Base-by-base conservation (phyloP, 139 green algal genomes). In the Klebsormidium nitens region DNA sequence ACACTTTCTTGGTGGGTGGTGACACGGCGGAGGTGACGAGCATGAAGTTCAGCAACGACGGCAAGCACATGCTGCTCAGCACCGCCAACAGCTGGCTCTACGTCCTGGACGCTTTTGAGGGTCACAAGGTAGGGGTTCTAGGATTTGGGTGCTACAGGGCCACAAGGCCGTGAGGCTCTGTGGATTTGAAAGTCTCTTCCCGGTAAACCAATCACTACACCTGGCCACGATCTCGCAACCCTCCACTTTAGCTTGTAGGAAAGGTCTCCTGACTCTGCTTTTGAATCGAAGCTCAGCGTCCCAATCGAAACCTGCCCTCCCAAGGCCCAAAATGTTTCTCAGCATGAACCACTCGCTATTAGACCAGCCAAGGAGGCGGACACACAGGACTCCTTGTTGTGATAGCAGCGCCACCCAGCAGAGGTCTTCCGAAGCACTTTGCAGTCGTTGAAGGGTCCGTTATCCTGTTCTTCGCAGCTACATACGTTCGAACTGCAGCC, bases 71-170 rank as follows among this genome's bases (percentile, higher is more conserved):
- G 49, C 72, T 93, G 67, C 83, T 77, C 8, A 71, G 39, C 50
- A 71, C 75, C 6, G 36, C n/a, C 39, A 79, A 69, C 36, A 66
- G 44, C 32, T 11, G 52, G 14, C 82, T 92, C 2, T 89, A 93
- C 52, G 38, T 95, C 11, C 62, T 97, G 29, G 89, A 97, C 67
- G 87, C 89, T 0, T 97, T 90, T 72, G 59, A 83, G 5, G 78
- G 81, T 5, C 28, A 72, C n/a, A 76, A 76, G 55, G 69, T 81
- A 62, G 8, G 52, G 23, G 11, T 36, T 23, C n/a, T n/a, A n/a
- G n/a, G n/a, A n/a, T n/a, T n/a, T n/a, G n/a, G n/a, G n/a, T n/a
- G n/a, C n/a, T n/a, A n/a, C n/a, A n/a, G n/a, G n/a, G n/a, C n/a
- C n/a, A n/a, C n/a, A n/a, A n/a, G n/a, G n/a, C n/a, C n/a, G n/a